Evolutionary conservation across 768 basidiomycete species (phyloP), one percentile per base, ranked within the genome.

Genomic region (Terana coerulea): DNA sequence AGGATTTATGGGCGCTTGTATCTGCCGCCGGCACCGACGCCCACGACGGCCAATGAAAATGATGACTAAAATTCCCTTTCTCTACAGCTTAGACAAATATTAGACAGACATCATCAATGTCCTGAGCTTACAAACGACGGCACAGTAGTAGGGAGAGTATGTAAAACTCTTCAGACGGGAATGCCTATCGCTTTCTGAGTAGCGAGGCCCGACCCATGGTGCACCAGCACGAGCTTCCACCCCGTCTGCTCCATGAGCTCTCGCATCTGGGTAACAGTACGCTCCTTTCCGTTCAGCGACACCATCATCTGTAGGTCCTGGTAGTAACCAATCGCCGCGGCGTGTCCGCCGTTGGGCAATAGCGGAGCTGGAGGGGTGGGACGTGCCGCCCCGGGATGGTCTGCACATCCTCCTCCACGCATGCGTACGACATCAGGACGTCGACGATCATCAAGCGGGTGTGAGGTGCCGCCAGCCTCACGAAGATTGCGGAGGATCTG

Each of bases 371-470:
- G 47, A 3, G 36, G 36, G 8, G 24, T 11, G 5, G 39, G 17
- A n/a, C 35, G 17, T 4, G 7, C 34, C 2, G 51, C 51, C 9
- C 54, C 59, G 10, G n/a, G 26, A 35, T 60, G 58, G 7, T 57
- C 52, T 10, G 15, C 29, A 28, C 64, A 65, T 3, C 58, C 61
- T 39, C 56, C 58, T 6, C 53, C 39, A 17, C 61, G 52, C 14
- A 62, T 48, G 30, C 49, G 49, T 25, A 65, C 64, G 29, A 64
- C 55, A 33, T 64, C 19, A 31, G 65, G 33, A 11, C 66, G 55
- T 8, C 55, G 60, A 12, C 62, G 64, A 21, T 53, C 49, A 67
- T 31, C 14, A 68, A 51, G n/a, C 58, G 61, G 14, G 65, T 66
- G 31, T 54, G 48, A 2, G 1, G 60, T 55, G 5, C 37, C 48